These are phyloP conservation scores for Lipomyces yamanashiensis DNA, from an alignment of 805 yeast species.

Conservation along the genomic window DNA sequence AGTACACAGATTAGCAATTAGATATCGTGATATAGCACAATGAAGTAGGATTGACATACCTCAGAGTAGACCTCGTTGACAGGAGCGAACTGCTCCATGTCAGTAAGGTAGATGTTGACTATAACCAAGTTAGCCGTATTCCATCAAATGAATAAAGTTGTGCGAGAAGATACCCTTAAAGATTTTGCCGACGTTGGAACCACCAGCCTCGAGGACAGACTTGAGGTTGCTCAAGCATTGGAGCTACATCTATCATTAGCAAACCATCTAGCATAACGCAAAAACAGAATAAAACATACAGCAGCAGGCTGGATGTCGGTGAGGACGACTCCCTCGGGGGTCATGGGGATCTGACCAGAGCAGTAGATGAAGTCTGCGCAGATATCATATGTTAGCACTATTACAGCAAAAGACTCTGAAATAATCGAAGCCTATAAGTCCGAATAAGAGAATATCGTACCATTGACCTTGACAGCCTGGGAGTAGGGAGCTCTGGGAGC, in stretches of 20 bases:
- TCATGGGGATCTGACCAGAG: conserved; percentile 94
- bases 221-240: conserved; percentile 50
- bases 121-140: conserved; percentile 6
- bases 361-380: conserved; percentile 77
- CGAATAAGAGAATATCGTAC: conserved; percentile 33
- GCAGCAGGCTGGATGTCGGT: conserved; percentile 65
- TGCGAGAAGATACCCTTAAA: conserved; percentile 55
- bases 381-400: background rate
- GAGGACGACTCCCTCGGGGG: conserved; percentile 71
- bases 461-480: conserved; percentile 90
- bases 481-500: conserved; percentile 97
- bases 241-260: conserved; percentile 36
- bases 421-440: conserved; percentile 10
- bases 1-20: background rate
- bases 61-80: conserved; percentile 82
- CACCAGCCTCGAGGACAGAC: conserved; percentile 79
- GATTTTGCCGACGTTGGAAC: conserved; percentile 79
- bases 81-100: conserved; percentile 81
- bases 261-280: no score
- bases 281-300: conserved; percentile 14
- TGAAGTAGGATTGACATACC: conserved; percentile 39
- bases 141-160: conserved; percentile 43
- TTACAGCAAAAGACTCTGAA: background rate
- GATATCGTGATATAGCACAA: background rate
- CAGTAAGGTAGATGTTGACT: conserved; percentile 87